Evolutionary conservation across 2,329 filamentous ascomycete genomes (phyloP).

Genomic region (Fusarium pilosicola): DNA sequence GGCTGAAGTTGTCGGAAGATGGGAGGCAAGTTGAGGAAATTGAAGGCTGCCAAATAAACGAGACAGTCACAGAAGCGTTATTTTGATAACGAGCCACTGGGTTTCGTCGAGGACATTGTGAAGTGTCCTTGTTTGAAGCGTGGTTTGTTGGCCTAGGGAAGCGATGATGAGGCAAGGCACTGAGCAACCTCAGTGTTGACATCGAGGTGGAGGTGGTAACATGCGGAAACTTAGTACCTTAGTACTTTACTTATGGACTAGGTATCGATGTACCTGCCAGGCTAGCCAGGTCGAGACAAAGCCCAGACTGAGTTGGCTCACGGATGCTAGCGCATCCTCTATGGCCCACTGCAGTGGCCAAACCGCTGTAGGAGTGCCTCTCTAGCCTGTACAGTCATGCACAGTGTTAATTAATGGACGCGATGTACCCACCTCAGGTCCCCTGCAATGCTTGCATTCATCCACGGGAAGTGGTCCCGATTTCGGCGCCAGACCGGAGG

Average conservation of each 20-base stretch:
- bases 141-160: slow-evolving; percentile 22
- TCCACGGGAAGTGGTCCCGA: neutral
- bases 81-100: slow-evolving; percentile 21
- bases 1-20: slow-evolving; percentile 1
- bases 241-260: neutral
- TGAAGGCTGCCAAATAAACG: neutral
- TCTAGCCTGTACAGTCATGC: neutral
- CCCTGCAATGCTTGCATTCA: neutral
- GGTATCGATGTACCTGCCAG: slow-evolving; percentile 7
- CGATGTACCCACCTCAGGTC: neutral
- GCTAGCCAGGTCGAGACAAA: neutral
- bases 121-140: slow-evolving; percentile 27
- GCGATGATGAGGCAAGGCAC: slow-evolving; percentile 24
- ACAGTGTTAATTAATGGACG: neutral
- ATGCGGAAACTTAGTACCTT: neutral
- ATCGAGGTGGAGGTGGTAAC: slow-evolving; percentile 12
- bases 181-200: slow-evolving; percentile 14
- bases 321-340: slow-evolving; percentile 8
- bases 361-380: neutral
- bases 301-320: neutral
- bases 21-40: neutral
- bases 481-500: neutral
- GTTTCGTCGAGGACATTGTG: slow-evolving; percentile 37
- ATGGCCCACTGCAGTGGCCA: neutral
- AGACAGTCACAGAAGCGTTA: neutral